Evolutionary conservation across 345 rosid species (phyloP).

Genomic region (Heritiera fomes): DNA sequence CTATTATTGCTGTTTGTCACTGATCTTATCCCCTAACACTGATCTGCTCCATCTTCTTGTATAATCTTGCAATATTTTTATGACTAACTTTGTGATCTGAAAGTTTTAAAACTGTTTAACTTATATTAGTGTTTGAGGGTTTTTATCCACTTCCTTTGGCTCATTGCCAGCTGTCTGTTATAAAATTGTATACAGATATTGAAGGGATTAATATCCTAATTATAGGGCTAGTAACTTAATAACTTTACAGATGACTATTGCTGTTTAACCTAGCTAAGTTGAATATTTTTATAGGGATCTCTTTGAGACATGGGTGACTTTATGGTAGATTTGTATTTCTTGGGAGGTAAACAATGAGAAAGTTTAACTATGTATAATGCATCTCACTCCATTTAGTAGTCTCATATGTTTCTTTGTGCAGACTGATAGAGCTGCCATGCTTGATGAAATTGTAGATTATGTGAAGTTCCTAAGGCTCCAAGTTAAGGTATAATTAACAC

Average conservation of each 20-base stretch:
- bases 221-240: background rate
- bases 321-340: constrained; percentile 4
- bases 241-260: background rate
- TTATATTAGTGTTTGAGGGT: background rate
- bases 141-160: background rate
- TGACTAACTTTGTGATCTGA: background rate
- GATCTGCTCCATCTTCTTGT: background rate
- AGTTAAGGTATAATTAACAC: constrained; percentile 68
- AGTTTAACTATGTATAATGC: background rate
- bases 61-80: background rate
- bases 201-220: background rate
- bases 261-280: constrained; percentile 18
- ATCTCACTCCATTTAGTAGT: background rate
- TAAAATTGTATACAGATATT: background rate
- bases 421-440: constrained; percentile 98
- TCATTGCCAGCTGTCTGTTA: background rate
- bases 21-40: background rate
- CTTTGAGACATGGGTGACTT: constrained; percentile 12
- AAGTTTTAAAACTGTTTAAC: background rate
- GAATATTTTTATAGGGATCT: constrained; percentile 6
- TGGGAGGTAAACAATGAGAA: constrained; percentile 5
- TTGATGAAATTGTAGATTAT: constrained; percentile 98
- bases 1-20: background rate
- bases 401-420: constrained; percentile 38
- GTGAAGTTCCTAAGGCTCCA: constrained; percentile 98